Percentiles rank a stretch among this genome's conserved stretches.
Conservation (phyloP, 2,329 filamentous ascomycete genomes). For the Knoxdaviesia capensis region DNA sequence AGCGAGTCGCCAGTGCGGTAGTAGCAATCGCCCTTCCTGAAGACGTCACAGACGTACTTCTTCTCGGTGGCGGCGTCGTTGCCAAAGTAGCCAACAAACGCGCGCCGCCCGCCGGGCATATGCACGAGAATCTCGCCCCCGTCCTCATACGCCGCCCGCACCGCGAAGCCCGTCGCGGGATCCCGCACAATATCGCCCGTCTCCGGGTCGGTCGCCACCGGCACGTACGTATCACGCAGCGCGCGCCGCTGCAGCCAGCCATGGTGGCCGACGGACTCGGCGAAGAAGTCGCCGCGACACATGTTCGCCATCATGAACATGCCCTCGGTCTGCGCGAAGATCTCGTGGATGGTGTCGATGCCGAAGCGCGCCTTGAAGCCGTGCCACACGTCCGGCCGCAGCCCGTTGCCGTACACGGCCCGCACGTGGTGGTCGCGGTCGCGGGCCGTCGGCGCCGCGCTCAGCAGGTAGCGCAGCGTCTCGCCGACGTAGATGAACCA, state of each 20-base stretch:
- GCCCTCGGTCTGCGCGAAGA: slow-evolving; percentile 63
- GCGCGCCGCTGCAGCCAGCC: slow-evolving; percentile 36
- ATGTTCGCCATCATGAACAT: slow-evolving; percentile 41
- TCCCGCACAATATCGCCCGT: slow-evolving; percentile 48
- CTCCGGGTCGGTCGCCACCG: slow-evolving; percentile 47
- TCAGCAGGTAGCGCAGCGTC: slow-evolving; percentile 53
- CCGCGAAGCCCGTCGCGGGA: slow-evolving; percentile 45
- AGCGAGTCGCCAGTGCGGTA: slow-evolving; percentile 51
- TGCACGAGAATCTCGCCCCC: slow-evolving; percentile 61
- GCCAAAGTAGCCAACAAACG: slow-evolving; percentile 50
- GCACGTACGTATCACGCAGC: slow-evolving; percentile 34
- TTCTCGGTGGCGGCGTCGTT: slow-evolving; percentile 45
- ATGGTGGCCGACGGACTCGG: slow-evolving; percentile 50
- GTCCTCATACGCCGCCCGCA: slow-evolving; percentile 38
- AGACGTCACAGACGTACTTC: slow-evolving; percentile 44
- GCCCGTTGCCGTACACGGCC: slow-evolving; percentile 44
- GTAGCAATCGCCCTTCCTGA: slow-evolving; percentile 45
- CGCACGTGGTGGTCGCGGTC: slow-evolving; percentile 38
- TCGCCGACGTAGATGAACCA: slow-evolving; percentile 64
- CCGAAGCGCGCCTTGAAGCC: slow-evolving; percentile 65
- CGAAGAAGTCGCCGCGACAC: slow-evolving; percentile 39
- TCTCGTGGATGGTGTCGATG: slow-evolving; percentile 48
- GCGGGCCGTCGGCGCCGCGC: slow-evolving; percentile 40
- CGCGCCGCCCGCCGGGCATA: slow-evolving; percentile 28
- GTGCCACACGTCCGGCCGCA: slow-evolving; percentile 65